phyloP scores from a whole-genome alignment of 2,329 filamentous ascomycete species.

The Apiospora kogelbergensis region DNA sequence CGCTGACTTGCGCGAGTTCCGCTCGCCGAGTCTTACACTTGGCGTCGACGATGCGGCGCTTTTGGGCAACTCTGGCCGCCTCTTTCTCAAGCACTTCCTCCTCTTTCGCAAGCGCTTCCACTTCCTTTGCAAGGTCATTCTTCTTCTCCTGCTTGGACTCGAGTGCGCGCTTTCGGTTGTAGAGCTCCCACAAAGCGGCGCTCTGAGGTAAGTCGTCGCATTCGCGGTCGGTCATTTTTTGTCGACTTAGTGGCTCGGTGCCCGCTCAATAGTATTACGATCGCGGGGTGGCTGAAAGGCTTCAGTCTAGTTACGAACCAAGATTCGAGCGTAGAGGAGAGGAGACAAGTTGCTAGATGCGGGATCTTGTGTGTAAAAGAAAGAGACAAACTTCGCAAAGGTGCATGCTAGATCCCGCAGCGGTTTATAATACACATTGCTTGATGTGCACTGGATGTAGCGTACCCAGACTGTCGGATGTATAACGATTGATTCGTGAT shows the following conservation, averaged over 20 bases:
- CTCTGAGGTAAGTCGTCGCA: not conserved
- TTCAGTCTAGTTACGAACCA: not conserved
- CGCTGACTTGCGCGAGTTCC: not conserved
- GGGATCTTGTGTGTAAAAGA: not conserved
- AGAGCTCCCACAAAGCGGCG: not conserved
- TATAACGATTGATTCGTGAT: not conserved
- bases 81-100: not conserved
- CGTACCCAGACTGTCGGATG: too few relatives aligned
- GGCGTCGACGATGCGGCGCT: not conserved
- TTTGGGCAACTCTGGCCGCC: not conserved
- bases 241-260: too few relatives aligned
- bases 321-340: not conserved
- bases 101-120: not conserved
- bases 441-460: not conserved
- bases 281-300: not conserved
- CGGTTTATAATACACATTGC: not conserved
- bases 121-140: not conserved
- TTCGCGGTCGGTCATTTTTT: not conserved
- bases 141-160: not conserved
- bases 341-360: not conserved
- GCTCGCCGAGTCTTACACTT: not conserved
- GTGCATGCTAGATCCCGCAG: not conserved
- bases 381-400: not conserved
- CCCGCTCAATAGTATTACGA: too few relatives aligned
- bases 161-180: not conserved